Conservation (phyloP, 2,329 filamentous ascomycete species). For the Sporothrix luriei region DNA sequence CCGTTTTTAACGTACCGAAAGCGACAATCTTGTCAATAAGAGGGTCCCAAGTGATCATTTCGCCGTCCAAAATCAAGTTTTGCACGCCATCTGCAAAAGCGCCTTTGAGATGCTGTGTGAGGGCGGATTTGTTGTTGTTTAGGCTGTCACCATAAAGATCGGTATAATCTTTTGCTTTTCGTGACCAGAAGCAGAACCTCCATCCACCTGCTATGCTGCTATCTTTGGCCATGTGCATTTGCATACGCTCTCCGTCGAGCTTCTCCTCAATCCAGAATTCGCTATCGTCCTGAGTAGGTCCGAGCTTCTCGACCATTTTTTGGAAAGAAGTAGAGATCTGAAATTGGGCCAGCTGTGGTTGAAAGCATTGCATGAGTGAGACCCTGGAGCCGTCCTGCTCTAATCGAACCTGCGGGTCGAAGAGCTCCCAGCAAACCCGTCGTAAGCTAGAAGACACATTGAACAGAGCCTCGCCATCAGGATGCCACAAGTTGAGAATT, state of each 20-base stretch:
- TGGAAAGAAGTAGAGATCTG: slow-evolving; percentile 78
- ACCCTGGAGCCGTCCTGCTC: slow-evolving; percentile 75
- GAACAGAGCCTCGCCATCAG: slow-evolving; percentile 75
- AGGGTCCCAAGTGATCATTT: slow-evolving; percentile 99
- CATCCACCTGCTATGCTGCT: slow-evolving; percentile 66
- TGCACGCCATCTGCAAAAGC: slow-evolving; percentile 78
- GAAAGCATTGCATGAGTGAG: slow-evolving; percentile 89
- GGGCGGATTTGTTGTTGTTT: slow-evolving; percentile 70
- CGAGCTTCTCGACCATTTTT: slow-evolving; percentile 71
- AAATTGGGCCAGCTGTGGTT: slow-evolving; percentile 92
- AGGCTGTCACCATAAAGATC: slow-evolving; percentile 85
- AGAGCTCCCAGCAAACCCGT: slow-evolving; percentile 91
- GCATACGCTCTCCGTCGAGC: slow-evolving; percentile 94
- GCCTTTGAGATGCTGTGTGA: slow-evolving; percentile 76
- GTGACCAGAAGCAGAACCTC: slow-evolving; percentile 86
- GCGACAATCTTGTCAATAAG: slow-evolving; percentile 79
- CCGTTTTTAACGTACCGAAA: slow-evolving; percentile 92
- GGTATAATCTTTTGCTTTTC: slow-evolving; percentile 95
- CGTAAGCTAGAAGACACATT: slow-evolving; percentile 88
- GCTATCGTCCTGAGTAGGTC: slow-evolving; percentile 67
- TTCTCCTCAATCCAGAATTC: slow-evolving; percentile 99
- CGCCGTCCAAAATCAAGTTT: slow-evolving; percentile 90
- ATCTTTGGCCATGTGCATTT: slow-evolving; percentile 86
- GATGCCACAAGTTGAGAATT: slow-evolving; percentile 80
- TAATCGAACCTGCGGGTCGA: slow-evolving; percentile 70